Conservation (phyloP, 371 early-diverging fungal species). For the Lichtheimia hyalospora region DNA sequence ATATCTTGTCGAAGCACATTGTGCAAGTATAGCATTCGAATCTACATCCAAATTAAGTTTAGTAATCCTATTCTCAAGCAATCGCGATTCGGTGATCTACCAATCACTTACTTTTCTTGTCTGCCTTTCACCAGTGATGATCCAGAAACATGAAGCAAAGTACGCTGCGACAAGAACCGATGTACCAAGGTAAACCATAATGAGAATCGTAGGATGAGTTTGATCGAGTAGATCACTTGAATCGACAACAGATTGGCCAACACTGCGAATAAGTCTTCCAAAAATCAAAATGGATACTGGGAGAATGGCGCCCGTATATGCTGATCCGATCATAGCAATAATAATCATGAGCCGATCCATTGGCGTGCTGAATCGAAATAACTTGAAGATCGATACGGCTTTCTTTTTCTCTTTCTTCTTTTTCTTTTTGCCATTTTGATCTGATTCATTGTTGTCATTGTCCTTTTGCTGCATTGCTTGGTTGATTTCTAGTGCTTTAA, state of each 20-base stretch:
- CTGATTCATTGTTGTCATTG: too few relatives aligned
- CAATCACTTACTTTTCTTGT: conserved; percentile 16
- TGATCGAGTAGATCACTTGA: conserved; percentile 16
- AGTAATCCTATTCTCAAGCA: too few relatives aligned
- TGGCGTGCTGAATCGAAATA: conserved; percentile 36
- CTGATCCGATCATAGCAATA: conserved; percentile 24
- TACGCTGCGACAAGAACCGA: conserved; percentile 26
- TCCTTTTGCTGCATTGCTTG: too few relatives aligned
- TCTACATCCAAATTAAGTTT: conserved; percentile 18
- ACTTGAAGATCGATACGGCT: conserved; percentile 23
- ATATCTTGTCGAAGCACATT: conserved; percentile 84
- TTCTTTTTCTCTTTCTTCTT: conserved; percentile 33
- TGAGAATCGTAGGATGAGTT: conserved; percentile 26
- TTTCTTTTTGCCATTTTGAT: too few relatives aligned
- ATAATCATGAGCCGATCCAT: conserved; percentile 24
- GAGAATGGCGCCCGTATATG: conserved; percentile 35
- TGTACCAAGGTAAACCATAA: conserved; percentile 31
- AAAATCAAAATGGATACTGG: conserved; percentile 47
- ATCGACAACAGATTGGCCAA: conserved; percentile 28
- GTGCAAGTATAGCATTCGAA: conserved; percentile 67
- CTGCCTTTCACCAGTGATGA: conserved; percentile 36
- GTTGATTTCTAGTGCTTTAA: too few relatives aligned
- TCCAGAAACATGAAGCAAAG: conserved; percentile 28
- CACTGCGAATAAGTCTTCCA: conserved; percentile 35
- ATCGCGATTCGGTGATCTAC: too few relatives aligned